Evolutionary conservation across 2,329 filamentous ascomycete species (phyloP).

Genomic region (Colletotrichum coccodes): DNA sequence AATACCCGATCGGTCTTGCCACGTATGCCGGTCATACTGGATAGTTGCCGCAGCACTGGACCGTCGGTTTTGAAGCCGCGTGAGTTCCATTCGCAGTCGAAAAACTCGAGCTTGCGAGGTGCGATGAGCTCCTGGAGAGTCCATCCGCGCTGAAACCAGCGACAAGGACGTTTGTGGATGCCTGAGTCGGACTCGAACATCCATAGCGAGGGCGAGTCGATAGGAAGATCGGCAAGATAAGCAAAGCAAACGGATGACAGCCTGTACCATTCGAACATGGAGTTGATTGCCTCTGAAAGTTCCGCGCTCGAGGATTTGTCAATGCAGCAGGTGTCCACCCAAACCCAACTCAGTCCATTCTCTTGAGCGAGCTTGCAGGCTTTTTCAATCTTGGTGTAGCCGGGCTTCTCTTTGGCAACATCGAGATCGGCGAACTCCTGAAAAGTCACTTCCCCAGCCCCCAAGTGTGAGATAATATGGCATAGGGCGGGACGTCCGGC

Average conservation of each 20-base stretch:
- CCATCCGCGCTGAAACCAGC: constrained; percentile 20
- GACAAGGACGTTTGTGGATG: not conserved
- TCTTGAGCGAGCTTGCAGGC: constrained; percentile 24
- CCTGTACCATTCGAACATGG: constrained; percentile 27
- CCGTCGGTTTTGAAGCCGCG: constrained; percentile 1
- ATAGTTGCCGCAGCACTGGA: not conserved
- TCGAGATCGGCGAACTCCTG: constrained; percentile 33
- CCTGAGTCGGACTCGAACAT: not conserved
- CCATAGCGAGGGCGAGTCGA: not conserved
- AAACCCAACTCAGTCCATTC: constrained; percentile 15
- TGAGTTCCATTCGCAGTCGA: constrained; percentile 33
- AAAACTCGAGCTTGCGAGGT: constrained; percentile 36
- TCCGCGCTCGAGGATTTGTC: constrained; percentile 25
- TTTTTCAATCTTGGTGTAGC: constrained; percentile 27
- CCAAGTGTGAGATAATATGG: constrained; percentile 50
- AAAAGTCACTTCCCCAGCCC: constrained; percentile 41
- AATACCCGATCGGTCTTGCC: not conserved
- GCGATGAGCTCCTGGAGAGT: constrained; percentile 36
- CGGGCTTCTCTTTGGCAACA: not conserved
- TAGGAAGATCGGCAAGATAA: constrained; percentile 13
- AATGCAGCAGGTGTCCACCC: constrained; percentile 21
- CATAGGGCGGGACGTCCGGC: constrained; percentile 37
- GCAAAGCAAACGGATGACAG: constrained; percentile 24
- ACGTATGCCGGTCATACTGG: not conserved
- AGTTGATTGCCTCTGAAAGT: constrained; percentile 24